Conservation (phyloP, 495 filamentous ascomycete species). For the Neurospora sp. region DNA sequence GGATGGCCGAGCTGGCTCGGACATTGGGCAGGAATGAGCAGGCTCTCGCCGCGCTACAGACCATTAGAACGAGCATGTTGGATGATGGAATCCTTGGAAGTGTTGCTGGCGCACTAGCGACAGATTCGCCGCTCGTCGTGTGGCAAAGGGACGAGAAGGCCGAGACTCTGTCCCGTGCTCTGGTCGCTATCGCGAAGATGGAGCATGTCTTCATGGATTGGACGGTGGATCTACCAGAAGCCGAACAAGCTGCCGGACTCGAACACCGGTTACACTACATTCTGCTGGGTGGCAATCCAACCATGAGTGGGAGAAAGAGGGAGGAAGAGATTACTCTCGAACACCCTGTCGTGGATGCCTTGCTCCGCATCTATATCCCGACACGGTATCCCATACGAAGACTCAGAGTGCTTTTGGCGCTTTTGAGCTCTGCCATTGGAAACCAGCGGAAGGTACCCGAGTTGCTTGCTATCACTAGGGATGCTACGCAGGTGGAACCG, state of each 20-base stretch:
- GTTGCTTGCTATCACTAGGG: constrained; percentile 30
- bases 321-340: constrained; percentile 21
- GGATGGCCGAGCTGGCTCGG: constrained; percentile 36
- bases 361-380: constrained; percentile 33
- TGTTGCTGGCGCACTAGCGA: constrained; percentile 25
- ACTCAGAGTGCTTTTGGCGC: constrained; percentile 27
- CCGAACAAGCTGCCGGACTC: constrained; percentile 37
- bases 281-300: constrained; percentile 14
- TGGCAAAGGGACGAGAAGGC: constrained; percentile 32
- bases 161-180: constrained; percentile 32
- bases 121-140: constrained; percentile 21
- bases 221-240: constrained; percentile 31
- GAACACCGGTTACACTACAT: constrained; percentile 40
- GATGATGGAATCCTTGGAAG: constrained; percentile 34
- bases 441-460: constrained; percentile 18
- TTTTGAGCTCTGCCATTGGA: constrained; percentile 30
- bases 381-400: constrained; percentile 35
- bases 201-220: constrained; percentile 36
- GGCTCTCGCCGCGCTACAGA: constrained; percentile 32
- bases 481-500: constrained; percentile 19
- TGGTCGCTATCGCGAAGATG: constrained; percentile 36
- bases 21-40: constrained; percentile 28
- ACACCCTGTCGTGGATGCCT: constrained; percentile 25
- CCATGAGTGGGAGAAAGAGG: constrained; percentile 3
- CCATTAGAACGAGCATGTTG: constrained; percentile 34